These are phyloP conservation scores for Nicotiana knightiana DNA, from an alignment of 257 asterid genomes.

Conservation along the genomic window DNA sequence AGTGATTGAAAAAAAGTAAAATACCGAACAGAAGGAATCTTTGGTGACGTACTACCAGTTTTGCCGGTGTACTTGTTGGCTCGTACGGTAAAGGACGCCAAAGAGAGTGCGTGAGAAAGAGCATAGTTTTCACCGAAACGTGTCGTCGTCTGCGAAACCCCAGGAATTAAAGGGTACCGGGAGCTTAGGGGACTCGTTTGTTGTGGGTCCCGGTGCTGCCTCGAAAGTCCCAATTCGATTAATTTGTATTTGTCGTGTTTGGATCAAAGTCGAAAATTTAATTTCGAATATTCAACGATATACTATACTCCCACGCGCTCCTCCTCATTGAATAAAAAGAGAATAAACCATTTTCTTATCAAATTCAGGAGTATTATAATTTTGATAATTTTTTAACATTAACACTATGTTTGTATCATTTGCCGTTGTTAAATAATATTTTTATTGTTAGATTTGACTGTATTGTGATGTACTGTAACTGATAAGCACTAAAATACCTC, in stretches of 20 bases:
- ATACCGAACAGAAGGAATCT: neutral
- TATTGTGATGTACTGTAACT: too few species aligned
- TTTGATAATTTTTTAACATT: too few species aligned
- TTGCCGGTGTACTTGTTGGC: neutral
- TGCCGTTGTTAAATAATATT: too few species aligned
- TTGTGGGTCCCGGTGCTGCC: neutral
- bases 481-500: too few species aligned
- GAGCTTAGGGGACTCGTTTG: neutral
- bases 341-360: neutral
- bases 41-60: neutral
- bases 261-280: neutral
- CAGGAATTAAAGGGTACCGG: neutral
- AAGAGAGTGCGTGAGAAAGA: neutral
- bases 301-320: neutral
- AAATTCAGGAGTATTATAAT: too few species aligned
- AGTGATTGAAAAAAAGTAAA: too few species aligned
- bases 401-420: too few species aligned
- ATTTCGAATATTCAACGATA: neutral
- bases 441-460: too few species aligned
- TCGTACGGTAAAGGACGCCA: conserved; percentile 7
- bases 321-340: neutral
- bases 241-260: neutral
- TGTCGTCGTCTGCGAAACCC: neutral
- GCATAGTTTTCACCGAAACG: conserved; percentile 5
- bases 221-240: neutral